A percentile compares a stretch with the other conserved stretches of the same genome.
These are phyloP conservation scores for Coemansia sp. DNA, from an alignment of 192 early-diverging fungal species.

Conservation along the genomic window DNA sequence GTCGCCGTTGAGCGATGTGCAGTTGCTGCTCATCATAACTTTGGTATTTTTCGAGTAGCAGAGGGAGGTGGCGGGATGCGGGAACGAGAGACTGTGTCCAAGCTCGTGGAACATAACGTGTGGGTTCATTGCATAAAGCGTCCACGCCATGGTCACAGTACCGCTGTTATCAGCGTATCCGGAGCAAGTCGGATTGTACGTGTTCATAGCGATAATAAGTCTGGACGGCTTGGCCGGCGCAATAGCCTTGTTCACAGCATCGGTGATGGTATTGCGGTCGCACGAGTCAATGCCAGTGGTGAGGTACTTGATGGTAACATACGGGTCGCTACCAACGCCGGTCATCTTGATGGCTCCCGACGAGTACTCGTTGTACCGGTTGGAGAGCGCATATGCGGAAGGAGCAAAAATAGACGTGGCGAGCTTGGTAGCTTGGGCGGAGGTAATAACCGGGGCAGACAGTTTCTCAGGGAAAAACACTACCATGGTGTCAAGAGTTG, in stretches of 20 bases:
- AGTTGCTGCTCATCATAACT: slow-evolving; percentile 7
- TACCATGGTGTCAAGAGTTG: neutral
- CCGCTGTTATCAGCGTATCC: neutral
- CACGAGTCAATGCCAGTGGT: neutral
- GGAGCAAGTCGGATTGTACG: neutral
- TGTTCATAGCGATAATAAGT: neutral
- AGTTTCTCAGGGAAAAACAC: slow-evolving; percentile 1
- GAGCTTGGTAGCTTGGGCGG: slow-evolving; percentile 3
- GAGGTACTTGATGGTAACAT: slow-evolving; percentile 4
- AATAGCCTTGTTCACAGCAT: neutral
- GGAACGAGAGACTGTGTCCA: neutral
- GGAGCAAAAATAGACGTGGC: neutral
- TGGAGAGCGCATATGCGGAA: neutral
- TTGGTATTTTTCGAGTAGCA: neutral
- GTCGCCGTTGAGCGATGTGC: neutral
- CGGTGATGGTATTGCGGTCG: neutral
- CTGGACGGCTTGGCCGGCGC: neutral
- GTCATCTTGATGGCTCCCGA: slow-evolving; percentile 9
- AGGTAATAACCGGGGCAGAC: neutral
- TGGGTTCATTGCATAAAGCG: neutral
- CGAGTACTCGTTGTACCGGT: slow-evolving; percentile 2
- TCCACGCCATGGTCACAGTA: neutral
- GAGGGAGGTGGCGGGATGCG: neutral
- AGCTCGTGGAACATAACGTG: slow-evolving; percentile 8
- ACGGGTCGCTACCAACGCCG: neutral